phyloP scores from a whole-genome alignment of 805 yeast species.

The Myxozyma mucilagina region DNA sequence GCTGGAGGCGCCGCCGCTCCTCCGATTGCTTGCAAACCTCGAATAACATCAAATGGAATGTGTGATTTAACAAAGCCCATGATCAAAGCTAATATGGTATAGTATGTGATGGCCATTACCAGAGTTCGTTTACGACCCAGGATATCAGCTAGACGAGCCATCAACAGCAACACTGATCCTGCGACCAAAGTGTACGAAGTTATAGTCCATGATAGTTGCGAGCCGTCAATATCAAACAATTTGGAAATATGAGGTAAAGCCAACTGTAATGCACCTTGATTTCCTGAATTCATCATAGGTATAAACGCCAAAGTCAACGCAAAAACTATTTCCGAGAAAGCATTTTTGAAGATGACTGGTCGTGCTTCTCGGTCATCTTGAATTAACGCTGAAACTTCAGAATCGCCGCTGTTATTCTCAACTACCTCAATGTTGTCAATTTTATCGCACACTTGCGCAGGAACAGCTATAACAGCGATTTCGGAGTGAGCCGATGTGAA shows the following conservation, averaged over 20 bases:
- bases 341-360: neutral
- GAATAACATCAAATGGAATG: conserved; percentile 43
- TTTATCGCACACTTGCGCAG: too few relatives aligned
- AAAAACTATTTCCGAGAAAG: conserved; percentile 39
- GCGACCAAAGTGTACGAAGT: conserved; percentile 46
- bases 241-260: conserved; percentile 43
- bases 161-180: conserved; percentile 47
- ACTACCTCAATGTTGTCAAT: neutral
- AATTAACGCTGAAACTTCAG: neutral
- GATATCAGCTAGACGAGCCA: conserved; percentile 50
- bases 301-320: conserved; percentile 44
- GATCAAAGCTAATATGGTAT: conserved; percentile 41
- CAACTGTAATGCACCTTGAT: conserved; percentile 43
- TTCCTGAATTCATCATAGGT: conserved; percentile 46
- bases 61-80: conserved; percentile 40
- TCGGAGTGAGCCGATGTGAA: neutral
- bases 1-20: conserved; percentile 51
- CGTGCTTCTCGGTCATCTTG: neutral
- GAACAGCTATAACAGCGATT: neutral
- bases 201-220: conserved; percentile 49
- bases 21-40: conserved; percentile 49
- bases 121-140: conserved; percentile 48
- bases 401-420: neutral
- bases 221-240: conserved; percentile 44
- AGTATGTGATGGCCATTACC: conserved; percentile 40